Conservation (phyloP, 768 basidiomycete species). For the Cyclocybe aegerita region DNA sequence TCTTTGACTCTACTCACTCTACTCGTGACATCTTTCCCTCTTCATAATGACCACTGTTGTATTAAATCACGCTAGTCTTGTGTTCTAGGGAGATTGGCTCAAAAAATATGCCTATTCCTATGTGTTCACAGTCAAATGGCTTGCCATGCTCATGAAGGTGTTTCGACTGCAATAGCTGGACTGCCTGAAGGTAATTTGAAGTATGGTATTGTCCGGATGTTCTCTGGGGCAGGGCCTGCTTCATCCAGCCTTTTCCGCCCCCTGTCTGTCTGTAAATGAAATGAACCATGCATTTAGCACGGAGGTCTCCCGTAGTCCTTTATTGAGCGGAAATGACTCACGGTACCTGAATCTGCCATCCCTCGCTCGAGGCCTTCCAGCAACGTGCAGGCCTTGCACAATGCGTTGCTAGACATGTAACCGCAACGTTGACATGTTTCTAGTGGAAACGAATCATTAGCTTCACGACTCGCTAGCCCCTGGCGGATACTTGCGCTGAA, state of each 20-base stretch:
- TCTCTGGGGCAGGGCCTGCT: slow-evolving; percentile 59
- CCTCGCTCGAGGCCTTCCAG: slow-evolving; percentile 90
- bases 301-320: slow-evolving; percentile 1
- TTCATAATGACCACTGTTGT: no score
- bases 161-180: slow-evolving; percentile 41
- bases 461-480: slow-evolving; percentile 3
- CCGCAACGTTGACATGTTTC: slow-evolving; percentile 92
- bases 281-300: slow-evolving; percentile 8
- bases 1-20: no score
- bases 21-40: no score
- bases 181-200: slow-evolving; percentile 51
- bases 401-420: slow-evolving; percentile 93
- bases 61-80: no score
- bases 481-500: slow-evolving; percentile 65
- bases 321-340: slow-evolving; percentile 33
- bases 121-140: background rate
- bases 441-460: slow-evolving; percentile 28
- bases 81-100: no score
- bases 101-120: no score
- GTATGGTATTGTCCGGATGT: slow-evolving; percentile 75
- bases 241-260: slow-evolving; percentile 62
- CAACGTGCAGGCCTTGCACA: slow-evolving; percentile 94
- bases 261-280: slow-evolving; percentile 56
- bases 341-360: slow-evolving; percentile 61
- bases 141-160: slow-evolving; percentile 18